Percentiles rank a stretch among this genome's conserved stretches.
phyloP scores from a whole-genome alignment of 768 basidiomycete species.

The Trametes cubensis region DNA sequence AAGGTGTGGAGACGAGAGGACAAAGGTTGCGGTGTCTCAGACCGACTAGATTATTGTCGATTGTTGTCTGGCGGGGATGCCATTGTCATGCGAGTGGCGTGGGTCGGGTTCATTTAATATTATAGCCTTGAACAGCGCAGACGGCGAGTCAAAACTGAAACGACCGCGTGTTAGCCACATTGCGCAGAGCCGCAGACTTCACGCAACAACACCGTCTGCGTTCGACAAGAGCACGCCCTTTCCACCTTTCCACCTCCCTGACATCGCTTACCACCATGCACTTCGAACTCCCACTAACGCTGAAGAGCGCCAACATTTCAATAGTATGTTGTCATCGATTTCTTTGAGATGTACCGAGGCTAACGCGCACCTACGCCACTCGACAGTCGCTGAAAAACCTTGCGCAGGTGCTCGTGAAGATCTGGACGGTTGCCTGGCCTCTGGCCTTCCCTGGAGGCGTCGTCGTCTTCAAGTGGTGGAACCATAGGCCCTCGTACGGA shows the following conservation, averaged over 20 bases:
- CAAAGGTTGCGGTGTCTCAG: no score
- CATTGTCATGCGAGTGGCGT: no score
- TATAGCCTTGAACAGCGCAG: no score
- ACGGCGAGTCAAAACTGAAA: no score
- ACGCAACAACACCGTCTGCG: no score
- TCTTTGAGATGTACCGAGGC: neutral
- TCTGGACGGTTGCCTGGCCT: constrained; percentile 16
- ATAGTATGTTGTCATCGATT: neutral
- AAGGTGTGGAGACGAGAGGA: no score
- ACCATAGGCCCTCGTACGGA: neutral
- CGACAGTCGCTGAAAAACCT: neutral
- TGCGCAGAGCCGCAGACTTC: no score
- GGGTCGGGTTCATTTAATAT: no score
- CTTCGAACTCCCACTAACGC: neutral
- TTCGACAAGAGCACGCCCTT: neutral
- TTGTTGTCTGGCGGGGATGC: no score
- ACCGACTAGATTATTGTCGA: no score
- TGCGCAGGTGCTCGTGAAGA: constrained; percentile 5
- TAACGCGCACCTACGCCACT: neutral
- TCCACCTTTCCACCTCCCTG: neutral
- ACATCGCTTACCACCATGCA: constrained; percentile 3
- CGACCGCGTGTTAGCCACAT: no score
- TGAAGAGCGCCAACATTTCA: neutral
- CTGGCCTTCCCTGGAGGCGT: constrained; percentile 13
- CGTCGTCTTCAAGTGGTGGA: constrained; percentile 12